Evolutionary conservation across 805 yeast genomes (phyloP).

Genomic region (Pichia kluyveri): DNA sequence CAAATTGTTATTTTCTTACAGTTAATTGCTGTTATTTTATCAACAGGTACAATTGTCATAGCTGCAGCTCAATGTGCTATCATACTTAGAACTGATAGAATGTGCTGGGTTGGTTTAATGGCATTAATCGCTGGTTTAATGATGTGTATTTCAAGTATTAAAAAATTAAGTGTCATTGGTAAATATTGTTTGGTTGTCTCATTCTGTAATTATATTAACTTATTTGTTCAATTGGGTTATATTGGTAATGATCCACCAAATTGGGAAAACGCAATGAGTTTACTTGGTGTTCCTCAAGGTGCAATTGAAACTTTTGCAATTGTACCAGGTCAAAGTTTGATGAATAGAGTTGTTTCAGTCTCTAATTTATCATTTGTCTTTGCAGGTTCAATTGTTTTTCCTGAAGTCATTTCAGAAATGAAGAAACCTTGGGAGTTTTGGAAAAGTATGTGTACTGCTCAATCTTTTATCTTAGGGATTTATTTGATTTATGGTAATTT

Average conservation of each 20-base stretch:
- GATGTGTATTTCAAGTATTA: slow-evolving; percentile 33
- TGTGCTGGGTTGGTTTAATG: slow-evolving; percentile 32
- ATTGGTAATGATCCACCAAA: slow-evolving; percentile 11
- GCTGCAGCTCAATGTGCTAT: slow-evolving; percentile 33
- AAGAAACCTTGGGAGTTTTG: slow-evolving; percentile 38
- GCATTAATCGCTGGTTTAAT: slow-evolving; percentile 32
- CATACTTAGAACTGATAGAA: slow-evolving; percentile 25
- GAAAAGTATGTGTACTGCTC: slow-evolving; percentile 37
- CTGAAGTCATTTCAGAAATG: slow-evolving; percentile 41
- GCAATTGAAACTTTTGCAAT: slow-evolving; percentile 11
- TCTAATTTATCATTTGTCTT: slow-evolving; percentile 40
- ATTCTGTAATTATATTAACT: slow-evolving; percentile 11
- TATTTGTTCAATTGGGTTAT: slow-evolving; percentile 14
- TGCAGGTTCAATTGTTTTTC: slow-evolving; percentile 44
- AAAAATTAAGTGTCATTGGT: slow-evolving; percentile 29
- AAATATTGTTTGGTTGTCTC: slow-evolving; percentile 14
- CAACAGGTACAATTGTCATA: slow-evolving; percentile 31
- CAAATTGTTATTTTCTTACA: slow-evolving; percentile 28
- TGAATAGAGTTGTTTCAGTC: slow-evolving; percentile 28
- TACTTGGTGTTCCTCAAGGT: slow-evolving; percentile 16
- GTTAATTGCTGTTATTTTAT: slow-evolving; percentile 30
- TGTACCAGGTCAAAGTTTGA: slow-evolving; percentile 12
- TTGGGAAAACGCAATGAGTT: slow-evolving; percentile 13
- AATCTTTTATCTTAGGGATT: slow-evolving; percentile 29
- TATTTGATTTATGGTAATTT: slow-evolving; percentile 35